Evolutionary conservation across 2,329 filamentous ascomycete species (phyloP).

Genomic region (Drechslera avenae): DNA sequence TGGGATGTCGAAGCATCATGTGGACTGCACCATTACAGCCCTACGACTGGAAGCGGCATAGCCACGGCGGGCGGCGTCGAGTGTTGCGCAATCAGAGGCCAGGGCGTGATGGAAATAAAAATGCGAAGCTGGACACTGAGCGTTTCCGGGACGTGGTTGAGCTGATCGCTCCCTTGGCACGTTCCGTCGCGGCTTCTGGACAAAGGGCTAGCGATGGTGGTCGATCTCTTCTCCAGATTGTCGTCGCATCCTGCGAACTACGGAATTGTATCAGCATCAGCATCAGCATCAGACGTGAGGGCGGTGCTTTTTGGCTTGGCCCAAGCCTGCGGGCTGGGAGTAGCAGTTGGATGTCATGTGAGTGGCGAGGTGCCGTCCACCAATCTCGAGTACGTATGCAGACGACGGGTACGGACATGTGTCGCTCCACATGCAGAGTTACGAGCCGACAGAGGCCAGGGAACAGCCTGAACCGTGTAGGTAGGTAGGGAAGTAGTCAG

Average conservation of each 20-base stretch:
- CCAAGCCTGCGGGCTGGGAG: too few species aligned
- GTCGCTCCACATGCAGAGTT: too few species aligned
- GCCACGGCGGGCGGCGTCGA: slow-evolving; percentile 2
- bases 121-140: not conserved
- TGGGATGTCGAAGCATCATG: slow-evolving; percentile 8
- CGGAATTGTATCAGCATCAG: not conserved
- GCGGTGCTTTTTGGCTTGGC: too few species aligned
- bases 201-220: not conserved
- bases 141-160: slow-evolving; percentile 4
- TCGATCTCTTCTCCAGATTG: not conserved
- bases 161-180: slow-evolving; percentile 1
- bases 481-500: too few species aligned
- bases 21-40: not conserved
- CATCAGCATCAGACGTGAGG: too few species aligned
- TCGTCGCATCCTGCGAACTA: not conserved
- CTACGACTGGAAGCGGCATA: slow-evolving; percentile 6
- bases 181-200: slow-evolving; percentile 3
- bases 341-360: too few species aligned
- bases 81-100: slow-evolving; percentile 10
- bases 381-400: too few species aligned
- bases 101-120: slow-evolving; percentile 1
- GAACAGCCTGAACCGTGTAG: too few species aligned
- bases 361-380: too few species aligned
- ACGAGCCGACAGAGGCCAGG: too few species aligned
- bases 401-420: too few species aligned